Percentiles rank a stretch among this genome's conserved stretches.
These are phyloP conservation scores for Berberis thunbergii DNA, from an alignment of 164 flowering plant genomes.

Conservation along the genomic window DNA sequence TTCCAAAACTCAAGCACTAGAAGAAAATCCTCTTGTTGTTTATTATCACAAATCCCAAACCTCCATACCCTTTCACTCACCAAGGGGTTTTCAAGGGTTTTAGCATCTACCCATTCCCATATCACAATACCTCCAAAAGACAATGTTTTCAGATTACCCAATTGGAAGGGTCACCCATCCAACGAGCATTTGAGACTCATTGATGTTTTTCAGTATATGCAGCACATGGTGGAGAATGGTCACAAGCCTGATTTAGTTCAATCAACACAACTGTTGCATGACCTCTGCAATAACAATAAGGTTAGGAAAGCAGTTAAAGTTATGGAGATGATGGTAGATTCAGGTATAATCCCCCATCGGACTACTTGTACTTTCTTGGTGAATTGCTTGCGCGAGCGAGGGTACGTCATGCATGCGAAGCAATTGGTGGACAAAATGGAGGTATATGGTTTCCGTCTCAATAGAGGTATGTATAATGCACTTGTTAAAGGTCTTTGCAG, in stretches of 20 bases:
- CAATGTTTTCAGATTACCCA: constrained; percentile 44
- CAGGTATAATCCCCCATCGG: constrained; percentile 56
- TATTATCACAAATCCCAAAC: constrained; percentile 42
- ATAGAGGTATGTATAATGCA: constrained; percentile 56
- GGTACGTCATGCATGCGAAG: constrained; percentile 79
- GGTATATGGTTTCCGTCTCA: constrained; percentile 53
- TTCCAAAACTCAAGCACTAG: constrained; percentile 25
- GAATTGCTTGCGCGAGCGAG: constrained; percentile 60
- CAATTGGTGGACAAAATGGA: constrained; percentile 81
- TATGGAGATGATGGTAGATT: constrained; percentile 62
- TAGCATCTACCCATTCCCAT: constrained; percentile 55
- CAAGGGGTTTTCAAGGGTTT: constrained; percentile 42
- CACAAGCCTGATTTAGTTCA: constrained; percentile 61
- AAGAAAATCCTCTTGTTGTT: constrained; percentile 27
- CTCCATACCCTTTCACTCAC: constrained; percentile 32
- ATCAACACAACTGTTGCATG: constrained; percentile 63
- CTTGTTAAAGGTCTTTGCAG: constrained; percentile 72
- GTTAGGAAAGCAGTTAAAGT: constrained; percentile 56
- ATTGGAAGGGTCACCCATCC: constrained; percentile 45
- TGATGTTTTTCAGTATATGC: constrained; percentile 58
- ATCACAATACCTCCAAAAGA: constrained; percentile 44
- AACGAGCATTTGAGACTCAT: constrained; percentile 33
- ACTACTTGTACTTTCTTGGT: constrained; percentile 59
- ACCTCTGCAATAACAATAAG: constrained; percentile 60
- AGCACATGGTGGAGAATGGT: constrained; percentile 58